Evolutionary conservation across 169 alveolate genomes (phyloP).

Genomic region (Plasmodium vivax): DNA sequence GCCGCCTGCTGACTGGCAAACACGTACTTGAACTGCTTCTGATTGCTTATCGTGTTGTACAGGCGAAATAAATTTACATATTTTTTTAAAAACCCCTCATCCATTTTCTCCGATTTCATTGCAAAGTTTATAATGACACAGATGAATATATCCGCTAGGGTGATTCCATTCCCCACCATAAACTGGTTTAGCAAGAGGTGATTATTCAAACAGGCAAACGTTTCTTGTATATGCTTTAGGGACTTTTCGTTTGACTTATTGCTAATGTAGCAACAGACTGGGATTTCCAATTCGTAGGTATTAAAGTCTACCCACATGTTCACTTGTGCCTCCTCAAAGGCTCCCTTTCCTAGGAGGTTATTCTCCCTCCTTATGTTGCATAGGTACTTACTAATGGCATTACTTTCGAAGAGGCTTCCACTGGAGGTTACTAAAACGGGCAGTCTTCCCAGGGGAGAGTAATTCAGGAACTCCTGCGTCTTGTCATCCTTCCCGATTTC

Average conservation of each 20-base stretch:
- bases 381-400: constrained; percentile 57
- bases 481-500: constrained; percentile 59
- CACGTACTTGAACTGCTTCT: constrained; percentile 74
- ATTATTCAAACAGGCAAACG: constrained; percentile 76
- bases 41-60: constrained; percentile 58
- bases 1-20: constrained; percentile 56
- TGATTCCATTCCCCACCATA: constrained; percentile 91
- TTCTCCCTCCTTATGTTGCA: constrained; percentile 46
- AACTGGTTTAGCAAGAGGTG: constrained; percentile 81
- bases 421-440: constrained; percentile 57
- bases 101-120: constrained; percentile 77
- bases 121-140: constrained; percentile 85
- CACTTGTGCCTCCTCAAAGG: constrained; percentile 66
- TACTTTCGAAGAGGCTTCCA: constrained; percentile 52
- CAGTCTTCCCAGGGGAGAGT: constrained; percentile 54
- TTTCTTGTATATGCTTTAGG: constrained; percentile 79
- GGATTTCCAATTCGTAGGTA: constrained; percentile 78
- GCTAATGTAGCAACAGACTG: constrained; percentile 74
- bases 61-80: constrained; percentile 44
- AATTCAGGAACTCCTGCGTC: constrained; percentile 24
- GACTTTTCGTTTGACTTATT: constrained; percentile 71
- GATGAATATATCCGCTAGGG: constrained; percentile 92
- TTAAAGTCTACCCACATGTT: constrained; percentile 84
- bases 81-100: constrained; percentile 52
- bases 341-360: constrained; percentile 42